These are phyloP conservation scores for Lathyrus aphaca DNA, from an alignment of 306 rosid species.

Conservation along the genomic window DNA sequence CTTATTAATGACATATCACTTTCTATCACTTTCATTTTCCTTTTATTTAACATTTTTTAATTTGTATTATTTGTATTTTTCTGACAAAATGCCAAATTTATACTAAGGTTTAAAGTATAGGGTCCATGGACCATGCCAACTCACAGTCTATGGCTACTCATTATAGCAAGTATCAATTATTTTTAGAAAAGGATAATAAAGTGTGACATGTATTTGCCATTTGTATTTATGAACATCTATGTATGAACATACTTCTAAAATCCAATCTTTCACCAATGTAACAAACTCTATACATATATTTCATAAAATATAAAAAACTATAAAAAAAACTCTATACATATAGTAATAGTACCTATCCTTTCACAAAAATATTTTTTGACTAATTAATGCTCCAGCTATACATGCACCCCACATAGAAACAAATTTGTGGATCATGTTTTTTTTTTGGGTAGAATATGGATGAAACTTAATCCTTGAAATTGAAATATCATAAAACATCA, in stretches of 20 bases:
- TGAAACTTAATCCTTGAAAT: constrained; percentile 33
- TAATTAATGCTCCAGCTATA: constrained; percentile 30
- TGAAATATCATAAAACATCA: constrained; percentile 31
- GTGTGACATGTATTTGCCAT: constrained; percentile 19
- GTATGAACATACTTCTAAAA: constrained; percentile 6
- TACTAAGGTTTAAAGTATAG: constrained; percentile 17
- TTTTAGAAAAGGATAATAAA: background rate
- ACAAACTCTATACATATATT: constrained; percentile 2
- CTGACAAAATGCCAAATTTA: constrained; percentile 30
- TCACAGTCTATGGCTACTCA: background rate
- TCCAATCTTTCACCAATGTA: constrained; percentile 11
- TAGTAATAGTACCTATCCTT: background rate
- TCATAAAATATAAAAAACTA: too few species aligned
- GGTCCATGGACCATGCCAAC: constrained; percentile 28
- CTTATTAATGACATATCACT: constrained; percentile 37
- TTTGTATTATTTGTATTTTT: background rate
- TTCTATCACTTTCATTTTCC: constrained; percentile 41
- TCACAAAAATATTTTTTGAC: background rate
- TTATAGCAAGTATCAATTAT: constrained; percentile 25
- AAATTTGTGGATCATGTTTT: constrained; percentile 15
- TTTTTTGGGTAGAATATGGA: background rate
- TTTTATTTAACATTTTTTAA: background rate
- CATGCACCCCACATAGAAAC: constrained; percentile 18
- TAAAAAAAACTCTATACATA: background rate
- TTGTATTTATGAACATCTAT: constrained; percentile 30